A percentile compares a stretch with the other conserved stretches of the same genome.
phyloP scores from a whole-genome alignment of 202 grass and related monocot genomes.

The Setaria viridis region DNA sequence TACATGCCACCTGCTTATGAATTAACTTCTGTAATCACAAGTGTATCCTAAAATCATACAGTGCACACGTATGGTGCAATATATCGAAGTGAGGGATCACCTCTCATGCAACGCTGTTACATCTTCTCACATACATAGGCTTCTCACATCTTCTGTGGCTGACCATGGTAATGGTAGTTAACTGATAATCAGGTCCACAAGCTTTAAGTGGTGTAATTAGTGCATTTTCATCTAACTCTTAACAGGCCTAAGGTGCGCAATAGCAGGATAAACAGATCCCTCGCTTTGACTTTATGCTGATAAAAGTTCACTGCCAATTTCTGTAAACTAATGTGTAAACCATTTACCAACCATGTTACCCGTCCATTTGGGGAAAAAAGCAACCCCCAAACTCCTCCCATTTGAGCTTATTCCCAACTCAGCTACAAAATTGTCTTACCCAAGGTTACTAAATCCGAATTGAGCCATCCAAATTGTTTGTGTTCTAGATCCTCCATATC shows the following conservation, averaged over 20 bases:
- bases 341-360: background rate
- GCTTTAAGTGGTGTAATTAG: background rate
- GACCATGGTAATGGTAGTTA: constrained; percentile 8
- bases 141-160: background rate
- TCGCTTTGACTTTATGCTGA: background rate
- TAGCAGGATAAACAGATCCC: background rate
- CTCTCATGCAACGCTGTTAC: constrained; percentile 12
- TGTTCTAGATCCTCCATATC: background rate
- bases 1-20: background rate
- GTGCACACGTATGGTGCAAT: background rate
- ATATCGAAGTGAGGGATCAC: constrained; percentile 5
- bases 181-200: constrained; percentile 3
- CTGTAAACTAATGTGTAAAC: background rate
- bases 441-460: background rate
- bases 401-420: background rate
- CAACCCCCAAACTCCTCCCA: background rate
- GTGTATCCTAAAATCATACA: background rate
- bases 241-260: background rate
- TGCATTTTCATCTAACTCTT: constrained; percentile 13
- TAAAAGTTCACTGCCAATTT: background rate
- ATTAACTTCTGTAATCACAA: background rate
- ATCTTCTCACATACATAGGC: constrained; percentile 8
- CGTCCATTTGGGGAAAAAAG: no score
- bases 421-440: background rate
- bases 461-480: background rate